Percentiles rank a stretch among this genome's conserved stretches.
phyloP scores from a whole-genome alignment of 2,329 filamentous ascomycete genomes.

The Fusarium sterilihyphosum region DNA sequence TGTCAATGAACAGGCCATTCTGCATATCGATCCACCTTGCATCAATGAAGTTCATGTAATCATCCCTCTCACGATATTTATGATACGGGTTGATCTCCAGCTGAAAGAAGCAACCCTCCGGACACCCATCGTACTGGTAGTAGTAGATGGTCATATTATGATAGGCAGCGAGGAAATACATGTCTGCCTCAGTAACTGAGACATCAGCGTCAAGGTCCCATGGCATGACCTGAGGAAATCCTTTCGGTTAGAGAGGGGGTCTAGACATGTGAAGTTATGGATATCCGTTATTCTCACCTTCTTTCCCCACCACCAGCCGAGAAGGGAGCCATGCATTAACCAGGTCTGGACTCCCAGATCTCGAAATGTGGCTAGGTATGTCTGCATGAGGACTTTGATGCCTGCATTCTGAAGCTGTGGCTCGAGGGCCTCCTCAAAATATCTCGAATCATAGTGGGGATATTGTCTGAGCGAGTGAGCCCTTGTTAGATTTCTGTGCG shows the following conservation, averaged over 20 bases:
- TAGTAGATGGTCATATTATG: constrained; percentile 69
- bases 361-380: constrained; percentile 75
- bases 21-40: constrained; percentile 60
- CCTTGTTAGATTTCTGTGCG: constrained; percentile 9
- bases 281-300: constrained; percentile 46
- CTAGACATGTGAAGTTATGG: not conserved
- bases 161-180: constrained; percentile 71
- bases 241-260: not conserved
- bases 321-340: constrained; percentile 84
- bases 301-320: constrained; percentile 89
- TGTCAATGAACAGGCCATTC: constrained; percentile 61
- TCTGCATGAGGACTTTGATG: constrained; percentile 73
- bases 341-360: constrained; percentile 78
- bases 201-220: constrained; percentile 84
- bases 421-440: constrained; percentile 51
- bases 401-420: constrained; percentile 69
- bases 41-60: constrained; percentile 57
- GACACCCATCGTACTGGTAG: constrained; percentile 52
- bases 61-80: constrained; percentile 49
- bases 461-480: constrained; percentile 26
- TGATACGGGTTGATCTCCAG: constrained; percentile 61
- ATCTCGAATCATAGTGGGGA: constrained; percentile 53
- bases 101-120: constrained; percentile 55
- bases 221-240: constrained; percentile 67
- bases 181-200: constrained; percentile 73